Evolutionary conservation across 2,329 filamentous ascomycete species (phyloP).

Genomic region (Esteya vermicola): DNA sequence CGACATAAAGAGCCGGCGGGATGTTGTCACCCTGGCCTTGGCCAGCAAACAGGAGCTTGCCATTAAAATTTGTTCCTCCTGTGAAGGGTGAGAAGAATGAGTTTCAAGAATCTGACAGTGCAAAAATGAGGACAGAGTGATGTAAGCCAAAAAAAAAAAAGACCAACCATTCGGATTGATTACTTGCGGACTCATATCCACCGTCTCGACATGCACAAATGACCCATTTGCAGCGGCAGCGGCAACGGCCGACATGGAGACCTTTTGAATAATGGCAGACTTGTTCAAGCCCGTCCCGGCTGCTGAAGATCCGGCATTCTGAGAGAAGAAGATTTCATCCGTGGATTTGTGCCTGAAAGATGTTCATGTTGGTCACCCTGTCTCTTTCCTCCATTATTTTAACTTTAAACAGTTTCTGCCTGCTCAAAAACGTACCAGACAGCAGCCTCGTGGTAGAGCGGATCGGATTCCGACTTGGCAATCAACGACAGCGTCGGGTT

Average conservation of each 20-base stretch:
- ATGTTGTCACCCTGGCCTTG: conserved; percentile 33
- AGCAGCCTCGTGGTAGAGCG: conserved; percentile 41
- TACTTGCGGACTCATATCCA: conserved; percentile 26
- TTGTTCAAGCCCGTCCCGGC: conserved; percentile 36
- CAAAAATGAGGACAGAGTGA: too few relatives aligned
- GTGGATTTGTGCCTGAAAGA: conserved; percentile 24
- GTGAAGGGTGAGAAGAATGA: too few relatives aligned
- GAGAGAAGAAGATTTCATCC: conserved; percentile 39
- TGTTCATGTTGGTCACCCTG: too few relatives aligned
- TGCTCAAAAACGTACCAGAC: too few relatives aligned
- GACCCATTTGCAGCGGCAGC: conserved; percentile 14
- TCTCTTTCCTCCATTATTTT: too few relatives aligned
- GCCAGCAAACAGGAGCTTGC: conserved; percentile 31
- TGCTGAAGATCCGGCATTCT: conserved; percentile 31
- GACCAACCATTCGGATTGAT: conserved; percentile 34
- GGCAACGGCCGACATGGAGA: conserved; percentile 27
- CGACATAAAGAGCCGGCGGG: conserved; percentile 23
- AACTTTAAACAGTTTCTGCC: too few relatives aligned
- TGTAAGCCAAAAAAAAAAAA: background rate
- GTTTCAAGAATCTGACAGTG: too few relatives aligned
- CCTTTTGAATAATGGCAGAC: conserved; percentile 35
- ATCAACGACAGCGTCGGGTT: conserved; percentile 35
- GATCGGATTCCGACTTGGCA: conserved; percentile 26
- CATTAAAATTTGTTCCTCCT: conserved; percentile 36
- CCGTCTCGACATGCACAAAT: conserved; percentile 15